Evolutionary conservation across 495 filamentous ascomycete genomes (phyloP).

Genomic region (Bathelium albidoporum): DNA sequence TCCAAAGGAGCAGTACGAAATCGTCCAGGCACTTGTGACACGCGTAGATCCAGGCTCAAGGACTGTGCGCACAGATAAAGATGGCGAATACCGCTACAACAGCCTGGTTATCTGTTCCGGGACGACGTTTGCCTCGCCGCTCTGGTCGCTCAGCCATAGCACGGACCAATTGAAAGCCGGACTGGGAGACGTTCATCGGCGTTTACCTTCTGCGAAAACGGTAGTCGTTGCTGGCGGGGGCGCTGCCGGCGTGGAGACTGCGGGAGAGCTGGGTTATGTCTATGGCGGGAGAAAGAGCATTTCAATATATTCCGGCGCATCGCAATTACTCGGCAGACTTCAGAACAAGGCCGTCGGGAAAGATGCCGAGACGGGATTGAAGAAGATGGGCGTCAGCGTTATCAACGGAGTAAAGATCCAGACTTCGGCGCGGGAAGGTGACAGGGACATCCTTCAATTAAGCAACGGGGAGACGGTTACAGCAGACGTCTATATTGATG

Average conservation of each 20-base stretch:
- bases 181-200: slow-evolving; percentile 16
- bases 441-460: slow-evolving; percentile 24
- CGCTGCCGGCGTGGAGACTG: slow-evolving; percentile 50
- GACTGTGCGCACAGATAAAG: slow-evolving; percentile 15
- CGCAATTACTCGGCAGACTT: slow-evolving; percentile 39
- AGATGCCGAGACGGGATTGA: slow-evolving; percentile 35
- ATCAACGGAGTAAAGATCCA: slow-evolving; percentile 31
- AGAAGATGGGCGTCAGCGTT: slow-evolving; percentile 36
- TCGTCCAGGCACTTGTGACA: slow-evolving; percentile 28
- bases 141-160: slow-evolving; percentile 24
- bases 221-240: slow-evolving; percentile 52
- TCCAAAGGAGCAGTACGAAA: slow-evolving; percentile 10
- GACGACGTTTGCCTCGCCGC: slow-evolving; percentile 18
- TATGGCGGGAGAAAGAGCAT: slow-evolving; percentile 33
- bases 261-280: slow-evolving; percentile 37
- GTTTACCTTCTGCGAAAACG: slow-evolving; percentile 26
- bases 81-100: slow-evolving; percentile 28
- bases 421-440: slow-evolving; percentile 10
- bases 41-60: slow-evolving; percentile 27
- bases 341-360: slow-evolving; percentile 25
- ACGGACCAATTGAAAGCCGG: slow-evolving; percentile 15
- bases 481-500: slow-evolving; percentile 42
- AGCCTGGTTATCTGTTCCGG: slow-evolving; percentile 35
- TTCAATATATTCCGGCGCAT: slow-evolving; percentile 33
- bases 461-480: slow-evolving; percentile 30